Conservation (phyloP, 2,329 filamentous ascomycete genomes). For the Fusarium subtropicale region DNA sequence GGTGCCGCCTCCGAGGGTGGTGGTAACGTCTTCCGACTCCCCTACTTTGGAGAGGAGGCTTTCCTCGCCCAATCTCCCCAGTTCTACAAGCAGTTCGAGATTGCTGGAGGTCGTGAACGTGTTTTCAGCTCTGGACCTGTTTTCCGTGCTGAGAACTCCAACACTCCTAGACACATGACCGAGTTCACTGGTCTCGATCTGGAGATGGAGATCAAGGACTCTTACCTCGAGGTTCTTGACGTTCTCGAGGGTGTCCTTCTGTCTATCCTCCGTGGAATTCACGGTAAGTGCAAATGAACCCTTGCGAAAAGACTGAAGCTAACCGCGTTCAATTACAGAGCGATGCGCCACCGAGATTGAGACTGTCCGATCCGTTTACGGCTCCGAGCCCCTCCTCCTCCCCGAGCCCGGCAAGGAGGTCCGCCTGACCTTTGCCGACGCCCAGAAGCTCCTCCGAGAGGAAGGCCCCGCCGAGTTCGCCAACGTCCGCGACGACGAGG, state of each 20-base stretch:
- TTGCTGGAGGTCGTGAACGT: conserved; percentile 80
- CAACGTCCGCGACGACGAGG: conserved; percentile 80
- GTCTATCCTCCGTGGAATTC: conserved; percentile 81
- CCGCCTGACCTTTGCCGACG: conserved; percentile 81
- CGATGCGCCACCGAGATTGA: conserved; percentile 78
- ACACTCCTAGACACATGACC: conserved; percentile 86
- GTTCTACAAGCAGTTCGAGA: conserved; percentile 89
- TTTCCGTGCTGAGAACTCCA: conserved; percentile 87
- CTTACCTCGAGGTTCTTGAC: conserved; percentile 78
- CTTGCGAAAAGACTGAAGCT: neutral
- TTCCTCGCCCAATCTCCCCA: conserved; percentile 85
- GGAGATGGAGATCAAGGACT: conserved; percentile 86
- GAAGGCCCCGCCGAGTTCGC: conserved; percentile 75
- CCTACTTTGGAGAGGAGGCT: conserved; percentile 88
- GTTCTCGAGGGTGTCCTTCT: conserved; percentile 80
- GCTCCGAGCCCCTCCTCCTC: conserved; percentile 81
- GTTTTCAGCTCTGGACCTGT: conserved; percentile 85
- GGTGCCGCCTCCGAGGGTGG: conserved; percentile 93
- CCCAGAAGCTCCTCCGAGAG: conserved; percentile 79
- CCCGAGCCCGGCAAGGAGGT: conserved; percentile 80
- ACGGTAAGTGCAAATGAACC: conserved; percentile 39
- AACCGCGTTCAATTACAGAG: conserved; percentile 47
- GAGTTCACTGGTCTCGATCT: conserved; percentile 91
- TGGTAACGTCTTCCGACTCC: conserved; percentile 88
- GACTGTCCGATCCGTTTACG: conserved; percentile 77